Evolutionary conservation across 2,329 filamentous ascomycete species (phyloP), one percentile per base, ranked within the genome.

Genomic region (Thielaviopsis musarum): DNA sequence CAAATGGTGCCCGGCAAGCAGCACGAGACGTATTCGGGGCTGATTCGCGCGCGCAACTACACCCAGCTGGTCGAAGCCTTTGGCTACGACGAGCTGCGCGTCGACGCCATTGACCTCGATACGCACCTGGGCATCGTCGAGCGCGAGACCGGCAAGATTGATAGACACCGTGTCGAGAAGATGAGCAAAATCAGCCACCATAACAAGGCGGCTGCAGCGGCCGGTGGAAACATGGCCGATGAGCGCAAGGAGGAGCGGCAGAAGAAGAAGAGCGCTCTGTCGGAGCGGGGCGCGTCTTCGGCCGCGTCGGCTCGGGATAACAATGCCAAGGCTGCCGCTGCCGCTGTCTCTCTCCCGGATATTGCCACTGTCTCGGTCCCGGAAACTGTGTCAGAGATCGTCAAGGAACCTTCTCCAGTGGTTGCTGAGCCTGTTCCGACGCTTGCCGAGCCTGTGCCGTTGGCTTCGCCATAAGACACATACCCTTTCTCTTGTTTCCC

Each of bases 1-100:
- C 88, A 95, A 69, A 80, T 96, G 71, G 82, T 97, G 24, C 89
- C 90, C 0, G 89, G 91, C 17, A 94, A 90, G 69, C 75, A 81
- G 54, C 60, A 62, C 6, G 74, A 79, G 48, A 75, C 74, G 0
- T 87, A 85, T 68, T 76, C 77, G 61, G 70, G 75, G 3, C 76
- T 93, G 65, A 82, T 80, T 63, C 71, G 74, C 54, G 78, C 79
- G 62, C 90, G 85, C 72, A 85, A 79, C 65, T 95, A 96, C 67
- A 73, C 72, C 9, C 82, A 87, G 57, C 70, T 84, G 1, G 86
- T 89, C 66, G 75, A 82, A 60, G 72, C 77, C 1, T 71, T 97
- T 30, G 81, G 77, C 0, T 76, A 88, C 41, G 76, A 82, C 1
- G 77, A 84, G 60, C 70, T 94, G 52, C 66, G 82, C 21, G 78